Conservation (phyloP, 345 rosid genomes). For the Alliaria petiolata region DNA sequence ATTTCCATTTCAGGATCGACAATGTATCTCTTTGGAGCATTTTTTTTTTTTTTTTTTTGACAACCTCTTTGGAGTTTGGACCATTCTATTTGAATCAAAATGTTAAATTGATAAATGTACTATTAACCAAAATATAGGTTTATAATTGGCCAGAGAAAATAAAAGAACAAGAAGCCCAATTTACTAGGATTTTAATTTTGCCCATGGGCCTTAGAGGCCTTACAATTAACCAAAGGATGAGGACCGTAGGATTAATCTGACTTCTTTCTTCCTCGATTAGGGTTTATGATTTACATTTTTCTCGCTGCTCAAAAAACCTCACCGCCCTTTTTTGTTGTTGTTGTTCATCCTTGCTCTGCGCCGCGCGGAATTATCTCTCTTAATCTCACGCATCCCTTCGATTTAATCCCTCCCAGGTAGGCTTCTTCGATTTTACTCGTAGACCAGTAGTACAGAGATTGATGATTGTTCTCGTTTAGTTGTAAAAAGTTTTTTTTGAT, state of each 20-base stretch:
- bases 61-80: no score
- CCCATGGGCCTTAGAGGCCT: conserved; percentile 12
- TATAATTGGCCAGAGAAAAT: no score
- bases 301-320: background rate
- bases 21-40: no score
- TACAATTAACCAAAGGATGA: background rate
- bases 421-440: background rate
- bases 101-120: no score
- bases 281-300: background rate
- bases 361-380: background rate
- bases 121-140: no score
- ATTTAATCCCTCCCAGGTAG: background rate
- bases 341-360: background rate
- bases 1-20: no score
- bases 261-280: conserved; percentile 6
- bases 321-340: background rate
- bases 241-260: background rate
- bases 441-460: background rate
- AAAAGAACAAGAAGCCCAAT: background rate
- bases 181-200: background rate
- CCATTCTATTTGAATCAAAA: no score
- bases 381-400: background rate
- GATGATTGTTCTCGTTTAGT: background rate
- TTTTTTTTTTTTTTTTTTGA: no score
- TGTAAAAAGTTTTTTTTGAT: background rate